A percentile compares a stretch with the other conserved stretches of the same genome.
Conservation (phyloP, 2,329 filamentous ascomycete species). For the Aspergillus sp. region DNA sequence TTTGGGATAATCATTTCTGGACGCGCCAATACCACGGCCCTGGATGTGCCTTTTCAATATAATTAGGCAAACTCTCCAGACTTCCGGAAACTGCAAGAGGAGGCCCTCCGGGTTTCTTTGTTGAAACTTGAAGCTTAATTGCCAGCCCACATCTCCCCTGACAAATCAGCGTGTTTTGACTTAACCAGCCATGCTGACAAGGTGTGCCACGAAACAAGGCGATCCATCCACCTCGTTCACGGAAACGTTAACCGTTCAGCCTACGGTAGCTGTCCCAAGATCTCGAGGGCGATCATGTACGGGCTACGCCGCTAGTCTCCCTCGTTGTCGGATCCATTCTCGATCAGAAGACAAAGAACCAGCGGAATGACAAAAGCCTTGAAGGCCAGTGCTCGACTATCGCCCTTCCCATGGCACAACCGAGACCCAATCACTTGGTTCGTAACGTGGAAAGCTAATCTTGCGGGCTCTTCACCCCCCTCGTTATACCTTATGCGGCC, state of each 20-base stretch:
- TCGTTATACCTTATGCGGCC: not conserved
- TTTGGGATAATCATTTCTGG: not conserved
- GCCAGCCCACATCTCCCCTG: not conserved
- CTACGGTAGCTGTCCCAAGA: not conserved
- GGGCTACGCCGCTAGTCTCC: not conserved
- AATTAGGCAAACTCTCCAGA: not conserved
- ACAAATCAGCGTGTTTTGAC: not conserved
- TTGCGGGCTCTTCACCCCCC: not conserved
- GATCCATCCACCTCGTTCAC: not conserved
- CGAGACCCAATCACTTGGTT: not conserved
- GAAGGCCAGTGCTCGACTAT: not conserved
- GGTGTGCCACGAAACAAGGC: too few relatives aligned
- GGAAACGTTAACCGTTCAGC: not conserved
- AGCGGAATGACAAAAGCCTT: not conserved
- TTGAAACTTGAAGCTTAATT: not conserved
- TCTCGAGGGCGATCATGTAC: not conserved
- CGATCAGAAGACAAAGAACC: not conserved
- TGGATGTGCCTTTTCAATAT: not conserved
- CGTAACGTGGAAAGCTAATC: not conserved
- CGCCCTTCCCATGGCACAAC: not conserved
- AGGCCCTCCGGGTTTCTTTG: not conserved
- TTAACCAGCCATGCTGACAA: not conserved
- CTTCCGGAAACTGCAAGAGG: not conserved
- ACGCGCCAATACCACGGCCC: not conserved
- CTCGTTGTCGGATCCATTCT: not conserved